Base-by-base conservation (phyloP, 1,284 basidiomycete species). In the Moesziomyces aphidis region DNA sequence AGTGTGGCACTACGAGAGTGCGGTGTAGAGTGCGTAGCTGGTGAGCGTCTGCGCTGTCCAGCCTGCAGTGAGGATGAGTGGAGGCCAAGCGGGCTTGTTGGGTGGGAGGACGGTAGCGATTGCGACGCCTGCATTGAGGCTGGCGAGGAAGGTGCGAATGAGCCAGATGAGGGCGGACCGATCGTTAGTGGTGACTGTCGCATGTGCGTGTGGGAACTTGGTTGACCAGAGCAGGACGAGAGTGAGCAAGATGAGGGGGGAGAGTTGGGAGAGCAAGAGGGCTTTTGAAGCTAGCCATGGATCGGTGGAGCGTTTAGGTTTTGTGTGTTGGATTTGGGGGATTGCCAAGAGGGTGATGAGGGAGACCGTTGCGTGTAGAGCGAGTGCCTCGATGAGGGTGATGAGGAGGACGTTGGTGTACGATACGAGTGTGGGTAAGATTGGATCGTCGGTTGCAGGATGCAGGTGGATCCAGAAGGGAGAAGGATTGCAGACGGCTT, bases 231-330 rank as follows among this genome's bases (percentile, higher is more conserved):
- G 90, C 0, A 92, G 90, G 19, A 96, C 88, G 19, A 93, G 87
- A 71, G 93, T 90, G 23, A 95, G 89, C 5, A 96, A 88, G 81
- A 95, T 91, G 10, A 94, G 88, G 74, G 95, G 95, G 2, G 92
- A 91, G 39, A 95, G 86, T 1, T 94, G 93, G 0, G 93, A 93
- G 82, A 94, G 95, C 67, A 95, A 88, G 5, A 95, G 87, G 4
- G 91, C 91, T 19, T 95, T 87, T 1, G 93, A 90, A 42, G 95
- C 89, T 42, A 93, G 88, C 1, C 55, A 19, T 1, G 59, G 59
- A 50, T 50, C 48, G n/a, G 21, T 23, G 26, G 24, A 17, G 17
- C 17, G 13, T 42, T 23, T 22, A 21, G 17, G 42, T 19, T 28
- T 28, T 28, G 26, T 6, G 39, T 5, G 39, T 19, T 42, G 39